Percentiles rank a stretch among this genome's conserved stretches.
These are phyloP conservation scores for Myxozyma neglecta DNA, from an alignment of 805 yeast genomes.

Conservation along the genomic window DNA sequence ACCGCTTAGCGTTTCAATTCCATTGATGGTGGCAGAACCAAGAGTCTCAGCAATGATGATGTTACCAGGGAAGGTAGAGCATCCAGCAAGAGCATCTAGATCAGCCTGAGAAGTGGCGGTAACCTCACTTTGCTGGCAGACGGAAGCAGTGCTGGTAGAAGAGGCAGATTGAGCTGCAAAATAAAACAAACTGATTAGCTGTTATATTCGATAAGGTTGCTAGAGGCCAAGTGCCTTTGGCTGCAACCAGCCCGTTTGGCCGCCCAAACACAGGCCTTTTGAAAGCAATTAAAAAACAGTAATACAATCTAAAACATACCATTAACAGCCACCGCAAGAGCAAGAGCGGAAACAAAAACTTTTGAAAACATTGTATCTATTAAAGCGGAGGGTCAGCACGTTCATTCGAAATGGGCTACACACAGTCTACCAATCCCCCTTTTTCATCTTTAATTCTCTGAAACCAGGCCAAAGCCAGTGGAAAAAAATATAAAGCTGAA, in stretches of 20 bases:
- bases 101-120: conserved; percentile 82
- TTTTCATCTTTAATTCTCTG: no score
- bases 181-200: not conserved
- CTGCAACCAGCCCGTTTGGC: not conserved
- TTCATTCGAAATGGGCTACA: not conserved
- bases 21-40: conserved; percentile 53
- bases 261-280: not conserved
- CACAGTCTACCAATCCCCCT: no score
- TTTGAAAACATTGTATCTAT: conserved; percentile 14
- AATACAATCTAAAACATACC: conserved; percentile 17
- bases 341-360: conserved; percentile 17
- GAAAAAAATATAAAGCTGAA: no score
- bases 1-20: conserved; percentile 77
- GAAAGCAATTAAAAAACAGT: not conserved
- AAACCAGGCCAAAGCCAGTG: no score
- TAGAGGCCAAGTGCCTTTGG: not conserved
- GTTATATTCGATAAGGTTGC: not conserved
- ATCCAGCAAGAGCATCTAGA: conserved; percentile 68
- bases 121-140: conserved; percentile 43
- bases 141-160: conserved; percentile 11
- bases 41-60: conserved; percentile 59
- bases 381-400: not conserved
- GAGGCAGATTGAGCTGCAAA: not conserved
- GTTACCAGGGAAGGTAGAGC: conserved; percentile 81
- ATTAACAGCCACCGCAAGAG: conserved; percentile 23